Evolutionary conservation across 768 basidiomycete species (phyloP), one percentile per base, ranked within the genome.

Genomic region (Daedalea quercina): DNA sequence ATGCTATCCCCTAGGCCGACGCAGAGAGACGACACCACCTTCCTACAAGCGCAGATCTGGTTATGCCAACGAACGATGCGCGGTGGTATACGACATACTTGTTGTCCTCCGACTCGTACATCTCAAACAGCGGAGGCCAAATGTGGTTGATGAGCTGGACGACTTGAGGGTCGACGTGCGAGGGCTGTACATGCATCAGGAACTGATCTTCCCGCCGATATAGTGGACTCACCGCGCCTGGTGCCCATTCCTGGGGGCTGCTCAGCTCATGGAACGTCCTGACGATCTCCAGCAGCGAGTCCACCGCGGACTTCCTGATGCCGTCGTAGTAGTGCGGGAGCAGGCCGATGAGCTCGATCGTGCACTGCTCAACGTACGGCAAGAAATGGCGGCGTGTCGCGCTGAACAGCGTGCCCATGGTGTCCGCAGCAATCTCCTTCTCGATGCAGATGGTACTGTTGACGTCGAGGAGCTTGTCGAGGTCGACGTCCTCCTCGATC

Each of bases 351-450:
- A 99, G 82, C 62, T 87, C 85, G 48, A 91, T 72, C 44, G 89
- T 82, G 60, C 80, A 85, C 57, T 78, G 73, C 72, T 97, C 94
- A 57, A 98, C 83, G 65, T 80, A 98, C 3, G 93, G 92, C 61
- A 97, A 76, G 84, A 95, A 98, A 63, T 90, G 85, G 44, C 68
- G 70, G 61, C 84, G 82, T 26, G 90, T 92, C 11, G 88, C 79
- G 26, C 81, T 76, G 66, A 98, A 98, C 56, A 99, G 71, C 33
- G 88, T 86, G 55, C 95, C 94, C 58, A 98, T 85, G 3, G 94
- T 92, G 66, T 98, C 94, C 23, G 93, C 92, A 20, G 96, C 94
- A 55, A 97, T 96, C 75, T 99, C 96, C 71, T 99, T 99, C 77
- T 99, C 96, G 52, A 98, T 93, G 41, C 94, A 94, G 59, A 98